Conservation (phyloP, 345 rosid genomes). For the Moringa oleifera region DNA sequence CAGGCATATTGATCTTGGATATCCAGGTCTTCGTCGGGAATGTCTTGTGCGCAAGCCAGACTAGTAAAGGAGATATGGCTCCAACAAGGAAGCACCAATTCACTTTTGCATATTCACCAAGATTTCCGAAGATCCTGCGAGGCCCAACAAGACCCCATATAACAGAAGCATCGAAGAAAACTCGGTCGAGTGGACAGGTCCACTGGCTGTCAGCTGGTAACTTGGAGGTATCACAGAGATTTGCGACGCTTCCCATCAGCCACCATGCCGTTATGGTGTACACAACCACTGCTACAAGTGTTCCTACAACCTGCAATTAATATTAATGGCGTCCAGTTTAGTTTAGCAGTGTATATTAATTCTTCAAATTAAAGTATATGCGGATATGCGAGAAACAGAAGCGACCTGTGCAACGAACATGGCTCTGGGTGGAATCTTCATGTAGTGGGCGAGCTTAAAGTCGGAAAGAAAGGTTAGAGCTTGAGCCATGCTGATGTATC, state of each 20-base stretch:
- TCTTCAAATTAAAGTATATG: background rate
- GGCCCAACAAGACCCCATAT: slow-evolving; percentile 92
- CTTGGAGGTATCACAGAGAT: slow-evolving; percentile 50
- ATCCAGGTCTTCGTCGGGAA: slow-evolving; percentile 63
- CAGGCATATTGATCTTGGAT: slow-evolving; percentile 52
- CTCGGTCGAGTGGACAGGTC: slow-evolving; percentile 66
- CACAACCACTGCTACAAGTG: slow-evolving; percentile 43
- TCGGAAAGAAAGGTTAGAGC: slow-evolving; percentile 61
- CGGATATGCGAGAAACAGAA: background rate
- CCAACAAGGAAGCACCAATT: slow-evolving; percentile 76
- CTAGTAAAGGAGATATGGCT: slow-evolving; percentile 52
- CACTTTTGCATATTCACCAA: slow-evolving; percentile 51
- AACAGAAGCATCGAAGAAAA: slow-evolving; percentile 73
- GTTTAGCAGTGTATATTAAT: background rate
- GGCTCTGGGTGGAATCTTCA: slow-evolving; percentile 83
- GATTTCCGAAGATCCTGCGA: slow-evolving; percentile 62
- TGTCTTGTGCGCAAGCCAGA: slow-evolving; percentile 61
- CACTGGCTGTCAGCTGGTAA: slow-evolving; percentile 63
- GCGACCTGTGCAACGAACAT: slow-evolving; percentile 82
- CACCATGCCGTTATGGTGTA: slow-evolving; percentile 77
- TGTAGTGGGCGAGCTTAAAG: slow-evolving; percentile 89
- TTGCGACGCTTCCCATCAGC: slow-evolving; percentile 63
- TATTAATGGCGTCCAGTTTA: slow-evolving; percentile 2
- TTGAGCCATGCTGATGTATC: slow-evolving; percentile 80
- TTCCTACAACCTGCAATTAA: slow-evolving; percentile 52